Conservation (phyloP, 73 alveolate genomes). For the Diophrys appendiculata region DNA sequence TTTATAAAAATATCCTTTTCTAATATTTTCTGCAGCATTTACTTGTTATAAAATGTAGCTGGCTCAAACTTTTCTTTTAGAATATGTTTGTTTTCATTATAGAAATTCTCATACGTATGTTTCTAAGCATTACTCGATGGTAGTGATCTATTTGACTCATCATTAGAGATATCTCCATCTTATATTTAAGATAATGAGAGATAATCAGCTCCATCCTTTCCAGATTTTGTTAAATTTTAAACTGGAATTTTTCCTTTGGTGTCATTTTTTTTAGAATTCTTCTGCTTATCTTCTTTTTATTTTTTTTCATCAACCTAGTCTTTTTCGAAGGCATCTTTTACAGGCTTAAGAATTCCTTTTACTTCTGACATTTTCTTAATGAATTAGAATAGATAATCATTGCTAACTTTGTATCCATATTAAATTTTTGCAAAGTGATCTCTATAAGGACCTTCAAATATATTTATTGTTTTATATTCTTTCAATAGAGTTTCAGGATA, state of each 20-base stretch:
- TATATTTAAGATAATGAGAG: not conserved
- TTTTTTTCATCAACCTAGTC: not conserved
- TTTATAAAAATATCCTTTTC: not conserved
- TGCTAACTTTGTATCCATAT: constrained; percentile 9
- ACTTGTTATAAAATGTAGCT: constrained; percentile 6
- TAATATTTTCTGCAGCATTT: constrained; percentile 2
- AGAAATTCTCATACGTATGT: too few species aligned
- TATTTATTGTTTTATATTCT: not conserved
- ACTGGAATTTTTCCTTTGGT: not conserved
- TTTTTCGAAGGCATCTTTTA: not conserved
- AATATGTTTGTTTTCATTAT: not conserved
- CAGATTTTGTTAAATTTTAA: not conserved
- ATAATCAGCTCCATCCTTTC: not conserved
- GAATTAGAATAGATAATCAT: constrained; percentile 28
- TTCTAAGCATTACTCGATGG: not conserved
- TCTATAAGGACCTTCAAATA: not conserved
- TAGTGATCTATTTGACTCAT: not conserved
- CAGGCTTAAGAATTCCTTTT: not conserved
- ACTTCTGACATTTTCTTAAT: constrained; percentile 32
- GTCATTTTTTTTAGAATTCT: not conserved
- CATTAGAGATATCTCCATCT: not conserved
- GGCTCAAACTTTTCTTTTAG: not conserved
- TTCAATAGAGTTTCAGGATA: constrained; percentile 18
- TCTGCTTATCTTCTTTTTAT: not conserved
- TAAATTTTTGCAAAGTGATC: not conserved